These are phyloP conservation scores for Lentinus tigrinus DNA, from an alignment of 768 basidiomycete genomes.

Conservation along the genomic window DNA sequence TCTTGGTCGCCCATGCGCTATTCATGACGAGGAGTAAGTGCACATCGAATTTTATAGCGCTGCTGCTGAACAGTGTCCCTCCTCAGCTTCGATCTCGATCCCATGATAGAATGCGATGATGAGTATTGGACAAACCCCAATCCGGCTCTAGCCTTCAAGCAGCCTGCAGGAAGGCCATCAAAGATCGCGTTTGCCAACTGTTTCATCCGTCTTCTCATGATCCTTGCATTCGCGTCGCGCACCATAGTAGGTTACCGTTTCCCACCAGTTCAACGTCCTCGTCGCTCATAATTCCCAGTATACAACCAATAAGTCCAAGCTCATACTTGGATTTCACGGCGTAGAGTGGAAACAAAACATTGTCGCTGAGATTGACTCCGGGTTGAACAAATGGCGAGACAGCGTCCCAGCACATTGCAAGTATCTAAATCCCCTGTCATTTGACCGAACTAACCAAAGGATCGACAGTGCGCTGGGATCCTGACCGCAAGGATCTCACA, in stretches of 20 bases:
- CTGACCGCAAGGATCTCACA: slow-evolving; percentile 17
- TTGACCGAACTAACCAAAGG: not conserved
- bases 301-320: slow-evolving; percentile 44
- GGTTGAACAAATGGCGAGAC: slow-evolving; percentile 60
- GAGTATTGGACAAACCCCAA: slow-evolving; percentile 67
- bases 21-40: slow-evolving; percentile 73
- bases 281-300: slow-evolving; percentile 29
- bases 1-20: slow-evolving; percentile 60
- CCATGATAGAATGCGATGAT: slow-evolving; percentile 64
- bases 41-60: not conserved
- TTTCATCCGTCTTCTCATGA: slow-evolving; percentile 55
- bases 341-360: slow-evolving; percentile 46
- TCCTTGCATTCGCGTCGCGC: slow-evolving; percentile 57
- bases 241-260: slow-evolving; percentile 24
- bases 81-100: slow-evolving; percentile 64
- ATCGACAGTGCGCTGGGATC: slow-evolving; percentile 27
- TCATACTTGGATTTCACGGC: slow-evolving; percentile 33
- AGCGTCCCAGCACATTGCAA: slow-evolving; percentile 54
- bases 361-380: slow-evolving; percentile 62
- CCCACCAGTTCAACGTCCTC: not conserved
- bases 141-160: slow-evolving; percentile 53
- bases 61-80: not conserved
- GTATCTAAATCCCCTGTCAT: not conserved
- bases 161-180: slow-evolving; percentile 59
- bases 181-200: slow-evolving; percentile 55